A percentile compares a stretch with the other conserved stretches of the same genome.
Conservation (phyloP, 371 early-diverging fungal genomes). For the Mortierella sp. region DNA sequence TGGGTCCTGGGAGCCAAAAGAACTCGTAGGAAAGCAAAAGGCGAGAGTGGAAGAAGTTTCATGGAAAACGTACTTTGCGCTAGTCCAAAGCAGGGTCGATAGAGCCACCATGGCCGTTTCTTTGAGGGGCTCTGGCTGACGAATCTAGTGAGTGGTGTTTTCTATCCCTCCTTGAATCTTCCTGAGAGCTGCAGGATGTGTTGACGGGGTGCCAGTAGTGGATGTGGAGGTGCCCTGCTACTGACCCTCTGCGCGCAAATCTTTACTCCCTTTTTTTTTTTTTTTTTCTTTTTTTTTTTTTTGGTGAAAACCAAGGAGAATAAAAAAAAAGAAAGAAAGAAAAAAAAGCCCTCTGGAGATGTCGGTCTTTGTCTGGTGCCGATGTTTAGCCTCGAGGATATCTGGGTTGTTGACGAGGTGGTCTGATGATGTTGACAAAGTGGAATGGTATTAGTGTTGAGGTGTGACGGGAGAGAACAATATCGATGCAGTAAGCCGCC, state of each 20-base stretch:
- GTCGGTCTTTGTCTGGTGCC: no score
- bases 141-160: constrained; percentile 2
- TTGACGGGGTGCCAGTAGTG: no score
- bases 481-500: no score
- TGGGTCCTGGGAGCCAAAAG: no score
- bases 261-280: neutral
- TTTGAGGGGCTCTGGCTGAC: no score
- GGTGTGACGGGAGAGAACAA: neutral
- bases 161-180: neutral
- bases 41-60: neutral
- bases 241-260: neutral
- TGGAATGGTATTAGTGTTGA: neutral
- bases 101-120: constrained; percentile 32
- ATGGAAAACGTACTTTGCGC: constrained; percentile 38
- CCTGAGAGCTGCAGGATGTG: neutral
- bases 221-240: no score
- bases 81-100: constrained; percentile 42
- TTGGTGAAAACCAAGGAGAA: neutral
- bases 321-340: neutral
- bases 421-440: neutral
- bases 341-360: neutral
- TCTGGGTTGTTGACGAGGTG: neutral
- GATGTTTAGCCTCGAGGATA: neutral
- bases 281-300: neutral
- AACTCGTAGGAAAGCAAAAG: no score